A percentile compares a stretch with the other conserved stretches of the same genome.
phyloP scores from a whole-genome alignment of 2,329 filamentous ascomycete genomes.

The Bipolaris gigantea region DNA sequence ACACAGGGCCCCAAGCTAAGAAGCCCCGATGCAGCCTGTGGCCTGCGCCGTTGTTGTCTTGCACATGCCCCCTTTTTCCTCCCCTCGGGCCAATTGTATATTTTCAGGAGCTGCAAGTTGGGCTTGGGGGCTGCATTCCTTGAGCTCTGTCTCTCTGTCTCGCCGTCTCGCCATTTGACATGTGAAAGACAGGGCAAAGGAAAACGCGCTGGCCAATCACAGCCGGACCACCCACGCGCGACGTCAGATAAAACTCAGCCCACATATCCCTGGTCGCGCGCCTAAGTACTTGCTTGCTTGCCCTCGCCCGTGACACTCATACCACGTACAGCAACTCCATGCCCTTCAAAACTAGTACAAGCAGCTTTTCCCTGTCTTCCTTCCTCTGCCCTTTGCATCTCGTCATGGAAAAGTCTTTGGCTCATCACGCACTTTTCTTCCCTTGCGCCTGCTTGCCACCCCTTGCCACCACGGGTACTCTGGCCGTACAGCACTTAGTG shows the following conservation, averaged over 20 bases:
- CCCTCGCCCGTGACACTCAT: background rate
- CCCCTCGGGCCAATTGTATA: no score
- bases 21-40: no score
- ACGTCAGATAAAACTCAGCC: constrained; percentile 8
- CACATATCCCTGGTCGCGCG: no score
- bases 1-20: no score
- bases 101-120: background rate
- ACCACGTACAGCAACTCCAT: background rate
- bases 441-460: constrained; percentile 1
- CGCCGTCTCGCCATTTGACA: constrained; percentile 13
- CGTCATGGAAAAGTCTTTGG: background rate
- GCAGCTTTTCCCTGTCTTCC: no score
- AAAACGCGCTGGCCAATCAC: constrained; percentile 18
- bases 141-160: no score
- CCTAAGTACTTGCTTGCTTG: no score
- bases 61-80: no score
- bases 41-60: no score
- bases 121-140: constrained; percentile 9
- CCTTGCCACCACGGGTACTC: constrained; percentile 12
- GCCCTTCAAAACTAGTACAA: background rate
- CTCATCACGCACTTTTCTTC: constrained; percentile 5
- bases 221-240: background rate
- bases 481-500: constrained; percentile 4
- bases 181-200: constrained; percentile 23
- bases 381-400: no score